Evolutionary conservation across 1,139 yeast genomes (phyloP), one percentile per base, ranked within the genome.

Genomic region (Blastobotrys apis): DNA sequence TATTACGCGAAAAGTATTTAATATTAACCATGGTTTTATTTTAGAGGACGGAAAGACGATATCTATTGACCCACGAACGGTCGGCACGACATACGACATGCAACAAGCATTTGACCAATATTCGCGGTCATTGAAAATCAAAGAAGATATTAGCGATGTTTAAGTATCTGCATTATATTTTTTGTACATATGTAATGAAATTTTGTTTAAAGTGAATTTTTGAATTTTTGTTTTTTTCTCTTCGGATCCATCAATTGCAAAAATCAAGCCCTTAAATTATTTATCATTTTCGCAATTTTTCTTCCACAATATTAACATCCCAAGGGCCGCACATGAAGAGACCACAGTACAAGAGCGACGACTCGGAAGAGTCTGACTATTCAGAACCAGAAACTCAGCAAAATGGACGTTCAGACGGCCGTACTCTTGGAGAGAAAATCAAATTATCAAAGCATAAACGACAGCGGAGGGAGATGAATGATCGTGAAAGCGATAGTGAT

Each of bases 41-140:
- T 20, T 40, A 66, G 70, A 84, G 65, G 97, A 90, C 65, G 92
- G 90, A 57, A 77, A 79, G 47, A 74, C 73, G 5, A 68, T 87
- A 68, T 74, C 74, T 45, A 78, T 80, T 4, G 85, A 87, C 60
- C 95, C 96, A 2, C 64, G 72, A 3, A 60, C 60, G 2, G 65
- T 76, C 59, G 50, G 53, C 12, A 39, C 52, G 23, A 57, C 67
- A 8, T 47, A 43, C n/a, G 71, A 66, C 43, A 55, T 66, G 56
- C 55, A 55, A n/a, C 62, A 60, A 43, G 47, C 56, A 5, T 73
- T 79, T 50, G 78, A 79, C 57, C 62, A 75, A 22, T 79, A 79
- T 55, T 77, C 83, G 30, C 71, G 83, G 57, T 70, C 73, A 53
- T 68, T 79, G 58, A 77, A 75, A 41, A 68, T 78, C 49, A 64